phyloP scores from a whole-genome alignment of 257 asterid species.

The Solanum peruvianum region DNA sequence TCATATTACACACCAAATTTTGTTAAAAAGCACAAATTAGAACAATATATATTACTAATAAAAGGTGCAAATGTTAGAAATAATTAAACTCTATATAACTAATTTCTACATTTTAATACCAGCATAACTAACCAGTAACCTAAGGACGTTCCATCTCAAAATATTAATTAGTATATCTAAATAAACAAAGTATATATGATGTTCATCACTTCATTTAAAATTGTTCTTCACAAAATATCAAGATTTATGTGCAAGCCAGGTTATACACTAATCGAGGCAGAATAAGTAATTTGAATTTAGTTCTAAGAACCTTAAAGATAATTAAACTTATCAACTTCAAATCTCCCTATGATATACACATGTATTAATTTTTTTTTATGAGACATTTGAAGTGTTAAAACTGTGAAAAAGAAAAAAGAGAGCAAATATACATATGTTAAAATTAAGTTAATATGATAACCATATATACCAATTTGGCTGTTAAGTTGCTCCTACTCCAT shows the following conservation, averaged over 20 bases:
- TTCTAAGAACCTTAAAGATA: background rate
- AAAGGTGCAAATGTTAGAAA: slow-evolving; percentile 7
- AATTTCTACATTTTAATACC: background rate
- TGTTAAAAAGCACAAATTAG: background rate
- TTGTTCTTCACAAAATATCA: background rate
- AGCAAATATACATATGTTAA: background rate
- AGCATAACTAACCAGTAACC: background rate
- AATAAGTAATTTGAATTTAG: background rate
- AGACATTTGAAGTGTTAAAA: too few species aligned
- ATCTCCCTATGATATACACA: background rate
- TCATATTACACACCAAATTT: background rate
- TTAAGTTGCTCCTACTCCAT: slow-evolving; percentile 7
- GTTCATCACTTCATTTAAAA: background rate
- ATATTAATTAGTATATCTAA: background rate
- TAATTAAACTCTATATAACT: background rate
- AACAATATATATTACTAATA: background rate
- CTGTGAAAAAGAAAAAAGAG: background rate
- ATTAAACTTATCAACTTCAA: background rate
- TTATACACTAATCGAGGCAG: background rate
- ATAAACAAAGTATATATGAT: background rate
- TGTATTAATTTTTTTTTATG: too few species aligned
- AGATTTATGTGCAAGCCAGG: background rate
- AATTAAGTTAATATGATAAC: background rate
- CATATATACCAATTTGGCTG: background rate
- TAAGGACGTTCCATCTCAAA: background rate